Evolutionary conservation across 2,329 filamentous ascomycete genomes (phyloP), one percentile per base, ranked within the genome.

Genomic region (Aspergillus sp.): DNA sequence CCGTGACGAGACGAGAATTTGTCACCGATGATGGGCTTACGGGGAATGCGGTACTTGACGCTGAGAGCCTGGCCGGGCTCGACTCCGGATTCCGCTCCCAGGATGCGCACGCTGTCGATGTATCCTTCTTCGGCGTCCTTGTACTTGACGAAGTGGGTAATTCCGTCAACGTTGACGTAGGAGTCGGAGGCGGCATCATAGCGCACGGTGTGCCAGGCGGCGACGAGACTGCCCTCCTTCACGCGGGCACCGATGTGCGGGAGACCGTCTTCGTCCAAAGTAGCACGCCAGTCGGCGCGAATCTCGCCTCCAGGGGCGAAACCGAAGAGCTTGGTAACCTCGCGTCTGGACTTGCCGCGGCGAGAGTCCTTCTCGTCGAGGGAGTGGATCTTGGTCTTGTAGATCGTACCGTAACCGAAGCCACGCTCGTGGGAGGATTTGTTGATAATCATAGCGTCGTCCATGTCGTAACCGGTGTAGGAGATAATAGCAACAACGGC

Each of bases 381-480:
- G 38, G 90, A 87, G 72, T 95, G 88, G 72, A 96, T 90, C 80
- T 98, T 96, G 8, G 92, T 96, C 82, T 99, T 99, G 84, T 97
- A 99, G 69, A 99, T 92, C 5, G 93, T 96, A 58, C 95, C 95
- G 71, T 98, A 88, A 39, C 92, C 94, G 71, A 99, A 98, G 13
- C 95, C 95, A 68, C 95, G 88, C 78, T 99, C 95, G 76, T 97
- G 92, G 2, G 94, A 88, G 19, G 92, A 96, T 77, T 98, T 98
- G 83, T 98, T 98, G 74, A 99, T 83, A 73, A 99, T 98, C 94
- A 98, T 98, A 74, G 95, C 95, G 80, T 99, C 95, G 83, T 99
- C 95, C 95, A 99, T 99, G 83, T 99, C 95, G 79, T 98, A 99
- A 54, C 94, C 95, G 2, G 94, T 98, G 77, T 99, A 99, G 0